Percentiles rank a stretch among this genome's conserved stretches.
phyloP scores from a whole-genome alignment of 1,139 yeast genomes.

The Candida tropicalis region DNA sequence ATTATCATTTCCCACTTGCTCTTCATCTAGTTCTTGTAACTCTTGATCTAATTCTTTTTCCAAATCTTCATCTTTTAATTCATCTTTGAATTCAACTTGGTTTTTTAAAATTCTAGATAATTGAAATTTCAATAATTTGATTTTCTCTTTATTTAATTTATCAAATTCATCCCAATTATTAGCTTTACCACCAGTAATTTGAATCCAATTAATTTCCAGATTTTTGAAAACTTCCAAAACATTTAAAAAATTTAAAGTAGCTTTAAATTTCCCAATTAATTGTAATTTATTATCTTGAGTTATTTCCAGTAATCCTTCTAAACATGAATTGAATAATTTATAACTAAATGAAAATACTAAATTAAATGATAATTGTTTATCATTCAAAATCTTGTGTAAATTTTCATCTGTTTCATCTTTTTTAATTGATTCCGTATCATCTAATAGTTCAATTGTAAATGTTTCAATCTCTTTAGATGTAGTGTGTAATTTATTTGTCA shows the following conservation, averaged over 20 bases:
- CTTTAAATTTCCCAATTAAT: constrained; percentile 36
- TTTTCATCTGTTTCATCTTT: constrained; percentile 34
- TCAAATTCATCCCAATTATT: constrained; percentile 28
- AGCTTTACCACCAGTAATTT: constrained; percentile 37
- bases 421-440: constrained; percentile 61
- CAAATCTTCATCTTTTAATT: constrained; percentile 31
- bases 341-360: constrained; percentile 64
- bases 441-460: constrained; percentile 62
- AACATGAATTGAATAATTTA: constrained; percentile 56
- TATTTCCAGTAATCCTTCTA: constrained; percentile 30
- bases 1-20: constrained; percentile 10
- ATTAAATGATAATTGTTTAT: constrained; percentile 58
- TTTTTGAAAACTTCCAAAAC: constrained; percentile 32
- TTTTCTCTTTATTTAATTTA: constrained; percentile 34
- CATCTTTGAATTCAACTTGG: constrained; percentile 32
- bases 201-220: constrained; percentile 32
- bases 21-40: constrained; percentile 21
- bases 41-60: constrained; percentile 32
- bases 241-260: constrained; percentile 39
- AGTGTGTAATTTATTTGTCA: constrained; percentile 59
- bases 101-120: constrained; percentile 43
- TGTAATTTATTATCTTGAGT: constrained; percentile 25
- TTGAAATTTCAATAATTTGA: constrained; percentile 42
- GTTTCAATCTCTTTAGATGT: constrained; percentile 52
- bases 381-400: constrained; percentile 48